Evolutionary conservation across 306 rosid genomes (phyloP), one percentile per base, ranked within the genome.

Genomic region (Rosa multiflora): DNA sequence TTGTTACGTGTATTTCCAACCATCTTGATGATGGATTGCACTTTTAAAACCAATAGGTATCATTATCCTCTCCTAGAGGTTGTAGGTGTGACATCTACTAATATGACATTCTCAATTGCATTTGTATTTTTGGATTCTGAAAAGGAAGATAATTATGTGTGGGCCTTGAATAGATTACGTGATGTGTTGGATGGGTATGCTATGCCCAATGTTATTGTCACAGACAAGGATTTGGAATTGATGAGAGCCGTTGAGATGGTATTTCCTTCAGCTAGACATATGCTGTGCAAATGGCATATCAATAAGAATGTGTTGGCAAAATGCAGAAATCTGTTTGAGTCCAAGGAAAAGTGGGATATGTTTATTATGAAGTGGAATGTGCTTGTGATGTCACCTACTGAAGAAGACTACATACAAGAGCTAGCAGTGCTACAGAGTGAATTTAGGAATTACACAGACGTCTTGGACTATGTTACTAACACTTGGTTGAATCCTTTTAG

Each of bases 281-380:
- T 74, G 44, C 17, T 55, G 44, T 74, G 67, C 11, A 74, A 40
- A 74, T 74, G 52, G 67, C 49, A 74, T 55, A 74, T 74, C 29
- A 55, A 74, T 74, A 74, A 74, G 77, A 42, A 74, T 74, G 67
- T 74, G 67, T 21, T 74, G 39, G 51, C 67, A 8, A 56, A 74
- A 56, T 74, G 77, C 52, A 74, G 62, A 55, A 74, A 55, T 10
- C 15, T 56, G n/a, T 74, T 74, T 40, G 67, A 74, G 67, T 74
- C 77, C 52, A 74, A 74, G 77, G 77, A 56, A 12, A 74, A 23
- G 67, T 74, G 77, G 49, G 77, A 74, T 55, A 55, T 39, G 46
- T 74, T 74, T 74, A 56, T 74, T 7, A 56, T 56, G 52, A 74
- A 74, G 77, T 74, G 77, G 77, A 74, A 74, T 40, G 39, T 74